Conservation (phyloP, 176 grass and related monocot genomes). For the Oryza meyeriana region DNA sequence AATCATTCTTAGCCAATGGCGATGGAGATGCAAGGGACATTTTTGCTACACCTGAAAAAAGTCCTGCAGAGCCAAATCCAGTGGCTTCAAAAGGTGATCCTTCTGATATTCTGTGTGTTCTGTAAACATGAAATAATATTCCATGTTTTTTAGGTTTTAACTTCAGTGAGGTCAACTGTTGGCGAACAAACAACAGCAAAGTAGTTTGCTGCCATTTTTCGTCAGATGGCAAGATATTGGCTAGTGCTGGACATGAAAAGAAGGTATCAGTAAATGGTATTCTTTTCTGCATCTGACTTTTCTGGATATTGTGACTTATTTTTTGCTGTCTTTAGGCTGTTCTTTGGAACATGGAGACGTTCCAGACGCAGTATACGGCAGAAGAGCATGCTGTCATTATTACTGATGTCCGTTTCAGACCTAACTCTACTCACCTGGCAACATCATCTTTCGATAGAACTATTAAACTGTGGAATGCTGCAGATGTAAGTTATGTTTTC, state of each 20-base stretch:
- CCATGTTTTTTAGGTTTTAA: constrained; percentile 65
- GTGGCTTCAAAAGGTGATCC: constrained; percentile 58
- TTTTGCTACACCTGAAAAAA: constrained; percentile 80
- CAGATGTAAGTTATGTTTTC: constrained; percentile 67
- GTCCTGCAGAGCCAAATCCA: constrained; percentile 65
- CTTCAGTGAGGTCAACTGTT: constrained; percentile 75
- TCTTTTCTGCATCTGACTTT: constrained; percentile 10
- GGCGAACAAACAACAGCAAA: constrained; percentile 91
- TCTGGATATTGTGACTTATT: constrained; percentile 6
- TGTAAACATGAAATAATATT: background rate
- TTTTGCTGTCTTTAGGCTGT: constrained; percentile 60
- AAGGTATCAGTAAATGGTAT: constrained; percentile 51
- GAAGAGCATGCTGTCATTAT: constrained; percentile 75
- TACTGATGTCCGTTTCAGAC: constrained; percentile 95
- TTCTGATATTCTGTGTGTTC: background rate
- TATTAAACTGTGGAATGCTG: constrained; percentile 88
- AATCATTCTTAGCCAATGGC: constrained; percentile 96
- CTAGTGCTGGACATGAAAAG: constrained; percentile 98
- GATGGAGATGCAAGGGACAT: constrained; percentile 89
- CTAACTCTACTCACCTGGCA: constrained; percentile 78
- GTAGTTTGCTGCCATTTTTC: constrained; percentile 95
- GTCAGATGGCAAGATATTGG: constrained; percentile 89
- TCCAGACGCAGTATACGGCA: constrained; percentile 71
- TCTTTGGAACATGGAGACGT: constrained; percentile 98
- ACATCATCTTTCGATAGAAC: constrained; percentile 93